Evolutionary conservation across 1,284 basidiomycete species (phyloP).

Genomic region (Cryptococcus depauperatus): DNA sequence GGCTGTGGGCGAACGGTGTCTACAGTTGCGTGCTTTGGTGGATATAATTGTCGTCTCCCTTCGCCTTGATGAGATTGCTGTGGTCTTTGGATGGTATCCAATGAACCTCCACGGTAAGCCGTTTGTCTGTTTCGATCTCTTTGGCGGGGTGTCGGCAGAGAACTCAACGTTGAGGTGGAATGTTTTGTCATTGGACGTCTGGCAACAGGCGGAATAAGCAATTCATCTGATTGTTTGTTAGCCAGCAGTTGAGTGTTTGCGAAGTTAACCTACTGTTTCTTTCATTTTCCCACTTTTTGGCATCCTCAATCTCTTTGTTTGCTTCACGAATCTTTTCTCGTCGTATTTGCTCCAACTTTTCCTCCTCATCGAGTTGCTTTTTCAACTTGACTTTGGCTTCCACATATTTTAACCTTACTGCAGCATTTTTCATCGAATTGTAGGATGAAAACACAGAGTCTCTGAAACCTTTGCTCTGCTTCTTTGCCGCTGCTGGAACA

Average conservation of each 20-base stretch:
- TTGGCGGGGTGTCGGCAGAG: neutral
- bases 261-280: constrained; percentile 6
- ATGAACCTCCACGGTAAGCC: neutral
- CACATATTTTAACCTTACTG: constrained; percentile 25
- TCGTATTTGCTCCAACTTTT: constrained; percentile 16
- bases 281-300: constrained; percentile 1
- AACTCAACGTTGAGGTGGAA: neutral
- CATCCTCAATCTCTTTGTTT: constrained; percentile 22
- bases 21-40: neutral
- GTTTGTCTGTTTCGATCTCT: neutral
- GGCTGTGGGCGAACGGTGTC: neutral
- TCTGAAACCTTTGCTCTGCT: constrained; percentile 16
- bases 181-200: constrained; percentile 1
- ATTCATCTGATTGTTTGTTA: constrained; percentile 1
- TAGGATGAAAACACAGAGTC: constrained; percentile 34
- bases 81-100: neutral
- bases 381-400: constrained; percentile 30
- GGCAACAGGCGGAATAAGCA: constrained; percentile 10
- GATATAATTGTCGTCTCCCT: neutral
- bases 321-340: constrained; percentile 24
- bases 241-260: neutral
- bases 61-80: neutral
- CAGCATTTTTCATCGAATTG: constrained; percentile 31
- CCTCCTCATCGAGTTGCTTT: constrained; percentile 26
- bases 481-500: neutral